Evolutionary conservation across 2,329 filamentous ascomycete genomes (phyloP), one percentile per base, ranked within the genome.

Genomic region (Trichoderma sp.): DNA sequence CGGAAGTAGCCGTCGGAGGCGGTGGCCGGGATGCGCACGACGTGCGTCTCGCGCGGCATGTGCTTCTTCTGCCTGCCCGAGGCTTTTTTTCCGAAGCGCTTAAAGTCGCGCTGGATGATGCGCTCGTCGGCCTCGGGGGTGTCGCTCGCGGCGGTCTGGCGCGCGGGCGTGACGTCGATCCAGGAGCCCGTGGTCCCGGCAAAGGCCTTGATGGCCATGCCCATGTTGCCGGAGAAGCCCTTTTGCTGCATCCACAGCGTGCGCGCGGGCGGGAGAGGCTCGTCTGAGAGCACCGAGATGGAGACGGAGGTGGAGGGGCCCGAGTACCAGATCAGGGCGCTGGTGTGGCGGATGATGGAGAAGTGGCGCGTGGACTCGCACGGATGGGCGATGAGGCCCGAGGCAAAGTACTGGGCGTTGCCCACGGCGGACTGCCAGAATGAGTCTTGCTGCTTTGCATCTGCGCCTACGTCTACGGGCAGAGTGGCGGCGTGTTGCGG

Each of bases 1-100:
- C 90, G 87, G 68, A 91, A 89, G 74, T 92, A 92, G 0, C 90
- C 90, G 75, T 92, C 90, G 0, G 82, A 82, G 0, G 87, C 87
- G 0, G 86, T 82, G 0, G 87, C 86, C 0, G 90, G 90, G 56
- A 92, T 88, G 4, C 89, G 84, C 6, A 91, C 80, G 1, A 92
- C 81, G 33, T 86, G 85, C 0, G 90, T 92, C 76, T 92, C 89
- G 1, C 89, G 82, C 0, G 88, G 77, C 0, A 80, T 67, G 69
- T 91, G 89, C 1, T 79, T 82, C 68, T 78, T 79, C 2, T 80
- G 72, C n/a, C 75, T 74, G 2, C 84, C 82, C 1, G 82, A 78
- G 0, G 84, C 83, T 71, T 86, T 90, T 71, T 88, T 90, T 2
- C 81, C 73, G 40, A 92, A 91, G n/a, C 87, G 86, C 58, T 81